phyloP scores from a whole-genome alignment of 192 early-diverging fungal species.

The Coemansia pectinata region DNA sequence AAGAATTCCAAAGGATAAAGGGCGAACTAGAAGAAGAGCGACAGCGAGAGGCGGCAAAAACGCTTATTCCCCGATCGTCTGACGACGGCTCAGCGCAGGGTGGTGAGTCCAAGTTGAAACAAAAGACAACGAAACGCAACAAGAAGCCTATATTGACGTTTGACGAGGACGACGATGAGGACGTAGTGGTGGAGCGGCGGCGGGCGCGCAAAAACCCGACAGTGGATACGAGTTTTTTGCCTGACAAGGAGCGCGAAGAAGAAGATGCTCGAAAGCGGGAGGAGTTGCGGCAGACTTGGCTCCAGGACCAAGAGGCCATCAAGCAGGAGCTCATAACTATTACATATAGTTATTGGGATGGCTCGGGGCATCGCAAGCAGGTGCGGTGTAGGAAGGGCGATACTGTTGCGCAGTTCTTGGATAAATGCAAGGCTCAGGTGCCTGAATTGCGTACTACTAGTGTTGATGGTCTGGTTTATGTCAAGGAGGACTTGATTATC shows the following conservation, averaged over 20 bases:
- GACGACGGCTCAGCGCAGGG: neutral
- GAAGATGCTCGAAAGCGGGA: conserved; percentile 72
- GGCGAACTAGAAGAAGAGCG: conserved; percentile 82
- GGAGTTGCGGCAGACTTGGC: conserved; percentile 78
- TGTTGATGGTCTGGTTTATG: conserved; percentile 85
- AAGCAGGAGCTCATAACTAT: conserved; percentile 84
- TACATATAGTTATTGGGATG: conserved; percentile 97
- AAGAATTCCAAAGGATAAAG: conserved; percentile 87
- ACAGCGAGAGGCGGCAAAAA: conserved; percentile 69
- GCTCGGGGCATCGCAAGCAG: conserved; percentile 85
- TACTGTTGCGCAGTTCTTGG: conserved; percentile 84
- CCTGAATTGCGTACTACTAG: conserved; percentile 77
- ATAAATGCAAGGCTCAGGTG: conserved; percentile 78
- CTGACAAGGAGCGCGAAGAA: conserved; percentile 86
- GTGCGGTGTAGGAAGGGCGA: conserved; percentile 83
- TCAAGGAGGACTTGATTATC: conserved; percentile 96
- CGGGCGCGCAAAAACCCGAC: conserved; percentile 75
- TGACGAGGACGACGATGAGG: conserved; percentile 62
- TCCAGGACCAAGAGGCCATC: conserved; percentile 75
- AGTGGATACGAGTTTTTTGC: conserved; percentile 91
- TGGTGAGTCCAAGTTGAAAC: conserved; percentile 1
- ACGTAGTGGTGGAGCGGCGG: conserved; percentile 29
- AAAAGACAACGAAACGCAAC: conserved; percentile 23
- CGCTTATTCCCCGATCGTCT: conserved; percentile 21
- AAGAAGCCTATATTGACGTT: conserved; percentile 73